Evolutionary conservation across 2,329 filamentous ascomycete genomes (phyloP).

Genomic region (Xylaria sp.): DNA sequence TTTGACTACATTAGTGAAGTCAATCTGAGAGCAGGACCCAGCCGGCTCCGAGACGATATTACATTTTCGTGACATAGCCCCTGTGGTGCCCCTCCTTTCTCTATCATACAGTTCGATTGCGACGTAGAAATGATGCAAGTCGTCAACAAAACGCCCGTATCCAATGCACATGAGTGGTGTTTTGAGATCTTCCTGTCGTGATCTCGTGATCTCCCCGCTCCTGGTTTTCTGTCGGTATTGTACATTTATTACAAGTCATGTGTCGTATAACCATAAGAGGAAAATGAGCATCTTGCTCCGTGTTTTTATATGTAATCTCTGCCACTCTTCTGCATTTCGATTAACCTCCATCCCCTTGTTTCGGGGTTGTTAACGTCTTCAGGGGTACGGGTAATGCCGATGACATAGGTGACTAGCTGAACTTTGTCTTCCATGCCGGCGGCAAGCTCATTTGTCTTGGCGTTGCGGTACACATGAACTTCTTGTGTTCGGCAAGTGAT

Average conservation of each 20-base stretch:
- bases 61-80: conserved; percentile 33
- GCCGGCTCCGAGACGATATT: conserved; percentile 28
- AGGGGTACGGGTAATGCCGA: conserved; percentile 91
- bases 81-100: conserved; percentile 43
- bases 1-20: conserved; percentile 24
- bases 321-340: conserved; percentile 98
- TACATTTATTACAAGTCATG: conserved; percentile 48
- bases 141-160: conserved; percentile 42
- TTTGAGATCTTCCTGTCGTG: conserved; percentile 37
- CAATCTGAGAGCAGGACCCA: conserved; percentile 15
- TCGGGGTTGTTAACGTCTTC: conserved; percentile 98
- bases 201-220: conserved; percentile 36
- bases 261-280: conserved; percentile 40
- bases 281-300: conserved; percentile 17
- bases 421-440: conserved; percentile 99
- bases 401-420: conserved; percentile 97
- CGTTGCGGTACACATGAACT: conserved; percentile 95
- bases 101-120: conserved; percentile 46
- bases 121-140: conserved; percentile 36
- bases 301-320: conserved; percentile 76
- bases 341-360: conserved; percentile 95
- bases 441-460: conserved; percentile 87
- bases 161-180: conserved; percentile 49
- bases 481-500: conserved; percentile 97
- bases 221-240: conserved; percentile 42